phyloP scores from a whole-genome alignment of 78 protist species.

The Pelomyxa schiedti region DNA sequence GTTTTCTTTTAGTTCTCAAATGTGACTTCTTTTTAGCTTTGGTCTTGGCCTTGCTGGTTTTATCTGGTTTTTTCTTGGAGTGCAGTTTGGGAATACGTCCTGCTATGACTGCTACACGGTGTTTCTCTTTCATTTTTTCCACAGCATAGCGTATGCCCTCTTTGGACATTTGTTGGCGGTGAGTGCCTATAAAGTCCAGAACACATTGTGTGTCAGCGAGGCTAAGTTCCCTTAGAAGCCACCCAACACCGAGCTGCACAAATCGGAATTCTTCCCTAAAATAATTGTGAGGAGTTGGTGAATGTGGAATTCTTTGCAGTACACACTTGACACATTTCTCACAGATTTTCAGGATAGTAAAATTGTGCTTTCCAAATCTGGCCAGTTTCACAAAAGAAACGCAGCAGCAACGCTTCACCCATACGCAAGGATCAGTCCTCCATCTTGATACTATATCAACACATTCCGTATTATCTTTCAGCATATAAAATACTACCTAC shows the following conservation, averaged over 20 bases:
- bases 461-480: too few species aligned
- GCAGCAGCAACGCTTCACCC: background rate
- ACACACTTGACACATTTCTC: background rate
- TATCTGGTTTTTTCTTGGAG: too few species aligned
- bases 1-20: too few species aligned
- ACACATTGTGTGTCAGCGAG: background rate
- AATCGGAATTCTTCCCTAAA: background rate
- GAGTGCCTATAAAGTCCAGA: background rate
- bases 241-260: background rate
- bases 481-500: too few species aligned
- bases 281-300: background rate
- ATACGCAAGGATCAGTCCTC: too few species aligned
- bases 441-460: too few species aligned
- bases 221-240: background rate
- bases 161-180: background rate
- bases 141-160: background rate
- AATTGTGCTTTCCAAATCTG: background rate
- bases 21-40: too few species aligned
- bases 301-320: background rate
- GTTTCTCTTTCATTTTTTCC: background rate
- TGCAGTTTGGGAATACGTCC: too few species aligned
- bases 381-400: background rate
- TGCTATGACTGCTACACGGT: too few species aligned
- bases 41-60: too few species aligned
- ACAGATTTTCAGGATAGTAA: background rate